A percentile compares a stretch with the other conserved stretches of the same genome.
Conservation (phyloP, 2,329 filamentous ascomycete species). For the Lizonia empirigonia region DNA sequence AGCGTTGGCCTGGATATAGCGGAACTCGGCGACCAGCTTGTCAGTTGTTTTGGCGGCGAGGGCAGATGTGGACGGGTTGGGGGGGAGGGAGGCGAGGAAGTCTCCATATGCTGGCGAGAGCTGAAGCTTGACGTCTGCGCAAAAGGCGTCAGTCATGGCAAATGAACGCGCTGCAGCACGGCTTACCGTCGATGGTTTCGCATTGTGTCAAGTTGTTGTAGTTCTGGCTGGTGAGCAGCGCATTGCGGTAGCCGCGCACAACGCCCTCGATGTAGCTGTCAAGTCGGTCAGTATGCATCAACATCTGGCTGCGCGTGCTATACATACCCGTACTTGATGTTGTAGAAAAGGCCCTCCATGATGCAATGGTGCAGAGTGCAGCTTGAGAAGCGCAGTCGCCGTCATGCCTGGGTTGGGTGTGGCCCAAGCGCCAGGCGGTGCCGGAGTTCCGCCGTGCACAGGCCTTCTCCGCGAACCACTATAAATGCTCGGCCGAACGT, state of each 20-base stretch:
- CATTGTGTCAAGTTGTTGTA: slow-evolving; percentile 97
- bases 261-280: slow-evolving; percentile 93
- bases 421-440: neutral
- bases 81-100: slow-evolving; percentile 89
- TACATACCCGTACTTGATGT: slow-evolving; percentile 85
- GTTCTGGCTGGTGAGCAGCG: slow-evolving; percentile 84
- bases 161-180: neutral
- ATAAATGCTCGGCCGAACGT: slow-evolving; percentile 10
- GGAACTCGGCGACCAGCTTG: slow-evolving; percentile 96
- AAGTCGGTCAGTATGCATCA: slow-evolving; percentile 20
- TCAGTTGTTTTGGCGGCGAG: slow-evolving; percentile 96
- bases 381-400: slow-evolving; percentile 9
- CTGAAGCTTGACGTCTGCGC: slow-evolving; percentile 91
- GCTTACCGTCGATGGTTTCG: slow-evolving; percentile 91
- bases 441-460: neutral
- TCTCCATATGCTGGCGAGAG: slow-evolving; percentile 96
- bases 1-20: slow-evolving; percentile 92
- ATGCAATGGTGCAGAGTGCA: slow-evolving; percentile 23
- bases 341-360: slow-evolving; percentile 95
- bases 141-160: slow-evolving; percentile 11
- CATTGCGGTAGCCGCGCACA: slow-evolving; percentile 94
- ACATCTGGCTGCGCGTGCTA: neutral
- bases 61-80: slow-evolving; percentile 94
- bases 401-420: slow-evolving; percentile 9
- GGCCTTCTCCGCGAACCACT: neutral